A percentile compares a stretch with the other conserved stretches of the same genome.
These are phyloP conservation scores for Acanthamoeba healyi DNA, from an alignment of 208 protist genomes.

Conservation along the genomic window DNA sequence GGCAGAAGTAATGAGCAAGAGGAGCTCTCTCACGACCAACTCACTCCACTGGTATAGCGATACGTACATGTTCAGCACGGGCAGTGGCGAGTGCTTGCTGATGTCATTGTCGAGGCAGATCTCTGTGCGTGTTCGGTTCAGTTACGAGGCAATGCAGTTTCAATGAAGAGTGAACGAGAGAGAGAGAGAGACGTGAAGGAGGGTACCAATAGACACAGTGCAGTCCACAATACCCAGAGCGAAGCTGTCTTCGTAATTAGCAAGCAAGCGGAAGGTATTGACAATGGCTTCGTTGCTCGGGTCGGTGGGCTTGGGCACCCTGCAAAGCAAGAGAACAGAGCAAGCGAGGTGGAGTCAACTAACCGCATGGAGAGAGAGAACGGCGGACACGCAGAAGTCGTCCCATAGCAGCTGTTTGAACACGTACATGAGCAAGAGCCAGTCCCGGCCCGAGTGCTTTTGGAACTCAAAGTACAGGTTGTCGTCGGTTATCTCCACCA, in stretches of 20 bases:
- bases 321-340: too few relatives aligned
- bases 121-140: neutral
- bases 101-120: conserved; percentile 15
- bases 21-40: too few relatives aligned
- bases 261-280: neutral
- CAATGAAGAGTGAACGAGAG: too few relatives aligned
- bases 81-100: neutral
- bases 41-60: too few relatives aligned
- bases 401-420: too few relatives aligned
- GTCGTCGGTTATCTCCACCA: neutral
- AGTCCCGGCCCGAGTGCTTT: neutral
- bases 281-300: neutral
- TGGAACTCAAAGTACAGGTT: neutral
- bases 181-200: neutral
- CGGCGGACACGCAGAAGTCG: too few relatives aligned
- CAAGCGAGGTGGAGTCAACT: too few relatives aligned
- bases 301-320: conserved; percentile 20
- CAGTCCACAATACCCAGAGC: neutral
- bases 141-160: neutral
- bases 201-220: neutral
- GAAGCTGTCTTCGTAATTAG: neutral
- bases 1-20: too few relatives aligned
- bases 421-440: conserved; percentile 45
- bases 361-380: too few relatives aligned
- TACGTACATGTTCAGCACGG: neutral